Evolutionary conservation across 2,329 filamentous ascomycete genomes (phyloP), one percentile per base, ranked within the genome.

Genomic region (Claviceps sp.): DNA sequence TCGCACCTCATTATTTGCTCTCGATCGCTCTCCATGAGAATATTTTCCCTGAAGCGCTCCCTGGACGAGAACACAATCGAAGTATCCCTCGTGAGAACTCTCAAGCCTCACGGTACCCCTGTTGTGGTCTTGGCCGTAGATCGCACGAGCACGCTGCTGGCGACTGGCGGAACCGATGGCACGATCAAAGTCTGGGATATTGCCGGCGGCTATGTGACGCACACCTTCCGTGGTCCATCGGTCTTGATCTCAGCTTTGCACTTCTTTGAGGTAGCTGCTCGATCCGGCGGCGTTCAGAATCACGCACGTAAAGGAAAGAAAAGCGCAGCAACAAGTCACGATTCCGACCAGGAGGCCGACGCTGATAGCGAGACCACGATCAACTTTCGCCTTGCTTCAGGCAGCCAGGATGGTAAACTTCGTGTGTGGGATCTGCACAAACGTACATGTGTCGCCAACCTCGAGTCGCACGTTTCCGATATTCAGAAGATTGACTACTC

Each of bases 161-260:
- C 90, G 16, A 97, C 91, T 16, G 93, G 94, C 56, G 88, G 87
- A 48, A 90, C 93, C 3, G 93, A 98, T 64, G 93, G 93, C 24
- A 81, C 86, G 1, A 87, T 97, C 61, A 98, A 98, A 67, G 84
- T 98, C 50, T 98, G 91, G 91, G 93, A 98, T 68, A 89, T 98
- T 54, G 75, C 77, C 48, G 88, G 84, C 45, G 93, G 93, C 22
- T 97, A 87, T 67, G 82, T 89, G 36, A 98, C 94, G 30, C 93
- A 98, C 68, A 95, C 89, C 0, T 95, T 98, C 67, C 86, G 91
- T 59, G 90, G 90, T 1, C 91, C 95, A 52, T 89, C 89, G 54
- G 90, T 93, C 9, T 78, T 98, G 22, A 81, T 98, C 4, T 95
- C 93, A 13, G 89, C 93, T 0, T 74, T 98, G 18, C 84, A 85